A percentile compares a stretch with the other conserved stretches of the same genome.
Evolutionary conservation across 441 rosid species (phyloP).

Genomic region (Breynia disticha): DNA sequence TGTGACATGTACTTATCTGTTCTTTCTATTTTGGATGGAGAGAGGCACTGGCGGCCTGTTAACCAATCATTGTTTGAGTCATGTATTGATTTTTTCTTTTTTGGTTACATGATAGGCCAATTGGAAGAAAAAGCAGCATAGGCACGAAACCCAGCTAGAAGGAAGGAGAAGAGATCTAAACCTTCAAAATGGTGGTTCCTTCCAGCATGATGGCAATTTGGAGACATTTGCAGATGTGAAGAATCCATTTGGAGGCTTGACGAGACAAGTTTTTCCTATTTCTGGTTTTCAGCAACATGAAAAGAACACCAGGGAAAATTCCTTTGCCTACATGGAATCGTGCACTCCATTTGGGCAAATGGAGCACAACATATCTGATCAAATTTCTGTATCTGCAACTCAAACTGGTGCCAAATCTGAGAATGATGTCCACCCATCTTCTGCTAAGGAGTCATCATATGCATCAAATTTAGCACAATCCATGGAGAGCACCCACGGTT

Average conservation of each 20-base stretch:
- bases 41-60: too few relatives aligned
- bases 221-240: constrained; percentile 28
- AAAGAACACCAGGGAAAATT: constrained; percentile 19
- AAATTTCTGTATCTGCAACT: constrained; percentile 39
- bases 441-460: constrained; percentile 42
- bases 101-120: constrained; percentile 30
- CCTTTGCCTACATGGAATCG: constrained; percentile 21
- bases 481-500: constrained; percentile 32
- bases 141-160: constrained; percentile 27
- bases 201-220: constrained; percentile 24
- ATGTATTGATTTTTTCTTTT: constrained; percentile 13
- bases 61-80: not conserved
- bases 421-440: constrained; percentile 33
- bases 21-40: too few relatives aligned
- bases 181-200: constrained; percentile 34
- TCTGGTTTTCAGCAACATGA: constrained; percentile 20
- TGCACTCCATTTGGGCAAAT: constrained; percentile 20
- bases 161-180: constrained; percentile 33
- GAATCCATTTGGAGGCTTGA: constrained; percentile 18
- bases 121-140: constrained; percentile 32
- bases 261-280: constrained; percentile 23
- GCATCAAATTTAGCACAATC: constrained; percentile 51
- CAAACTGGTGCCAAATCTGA: constrained; percentile 40
- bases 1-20: too few relatives aligned
- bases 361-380: constrained; percentile 31